Conservation (phyloP, 345 rosid genomes). For the Garcia nutans region DNA sequence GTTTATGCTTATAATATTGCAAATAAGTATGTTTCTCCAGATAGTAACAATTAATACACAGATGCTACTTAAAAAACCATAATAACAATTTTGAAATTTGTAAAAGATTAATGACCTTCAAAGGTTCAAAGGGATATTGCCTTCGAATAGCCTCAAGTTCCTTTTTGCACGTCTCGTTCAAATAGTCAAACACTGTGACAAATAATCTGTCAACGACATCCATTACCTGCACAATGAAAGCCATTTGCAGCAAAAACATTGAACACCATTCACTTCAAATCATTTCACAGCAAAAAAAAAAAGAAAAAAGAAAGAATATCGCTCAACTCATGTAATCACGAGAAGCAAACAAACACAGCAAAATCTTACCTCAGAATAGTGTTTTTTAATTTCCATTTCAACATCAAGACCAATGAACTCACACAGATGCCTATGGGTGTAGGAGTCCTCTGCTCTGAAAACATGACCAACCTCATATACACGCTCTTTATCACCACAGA, state of each 20-base stretch:
- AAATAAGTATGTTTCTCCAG: background rate
- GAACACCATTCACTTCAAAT: background rate
- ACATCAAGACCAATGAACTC: slow-evolving; percentile 88
- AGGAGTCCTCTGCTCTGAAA: slow-evolving; percentile 91
- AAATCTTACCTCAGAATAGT: slow-evolving; percentile 68
- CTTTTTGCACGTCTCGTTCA: slow-evolving; percentile 61
- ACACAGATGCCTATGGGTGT: slow-evolving; percentile 84
- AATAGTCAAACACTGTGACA: slow-evolving; percentile 60
- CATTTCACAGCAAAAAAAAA: too few species aligned
- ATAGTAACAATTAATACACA: background rate
- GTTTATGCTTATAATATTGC: background rate
- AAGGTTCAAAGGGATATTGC: slow-evolving; percentile 79
- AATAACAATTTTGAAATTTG: background rate
- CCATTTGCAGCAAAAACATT: slow-evolving; percentile 12
- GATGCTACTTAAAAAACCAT: background rate
- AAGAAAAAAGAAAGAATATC: too few species aligned
- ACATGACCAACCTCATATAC: slow-evolving; percentile 88
- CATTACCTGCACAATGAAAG: slow-evolving; percentile 56
- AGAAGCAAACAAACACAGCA: background rate
- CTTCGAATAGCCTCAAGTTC: slow-evolving; percentile 72
- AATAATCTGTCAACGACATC: slow-evolving; percentile 70
- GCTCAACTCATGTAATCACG: background rate
- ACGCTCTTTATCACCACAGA: slow-evolving; percentile 70
- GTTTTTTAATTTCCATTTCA: slow-evolving; percentile 77
- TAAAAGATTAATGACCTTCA: slow-evolving; percentile 53